Evolutionary conservation across 352 stramenopile species (phyloP).

Genomic region (Pythium guiyangense): DNA sequence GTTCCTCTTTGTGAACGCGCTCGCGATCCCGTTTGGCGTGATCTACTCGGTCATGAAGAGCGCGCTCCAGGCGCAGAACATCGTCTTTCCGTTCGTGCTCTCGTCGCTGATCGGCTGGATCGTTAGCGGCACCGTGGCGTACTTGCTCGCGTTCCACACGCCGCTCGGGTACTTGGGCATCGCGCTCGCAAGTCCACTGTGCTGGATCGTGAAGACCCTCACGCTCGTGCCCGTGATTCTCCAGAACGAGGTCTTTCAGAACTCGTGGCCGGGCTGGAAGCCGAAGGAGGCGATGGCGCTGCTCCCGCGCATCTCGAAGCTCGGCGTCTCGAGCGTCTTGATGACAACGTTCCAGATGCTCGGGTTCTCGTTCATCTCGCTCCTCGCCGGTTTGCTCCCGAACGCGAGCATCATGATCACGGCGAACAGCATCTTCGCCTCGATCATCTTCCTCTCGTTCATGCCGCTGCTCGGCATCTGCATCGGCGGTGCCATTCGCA

Average conservation of each 20-base stretch:
- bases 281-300: slow-evolving; percentile 11
- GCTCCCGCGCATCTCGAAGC: slow-evolving; percentile 8
- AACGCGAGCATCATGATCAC: slow-evolving; percentile 27
- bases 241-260: slow-evolving; percentile 16
- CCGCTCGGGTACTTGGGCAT: slow-evolving; percentile 37
- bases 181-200: slow-evolving; percentile 20
- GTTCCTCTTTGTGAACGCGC: slow-evolving; percentile 16
- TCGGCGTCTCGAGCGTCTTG: slow-evolving; percentile 13
- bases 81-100: too few relatives aligned
- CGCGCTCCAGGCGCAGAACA: slow-evolving; percentile 26
- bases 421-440: slow-evolving; percentile 30
- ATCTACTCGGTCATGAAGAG: slow-evolving; percentile 20
- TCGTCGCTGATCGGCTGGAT: too few relatives aligned
- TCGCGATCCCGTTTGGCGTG: slow-evolving; percentile 23
- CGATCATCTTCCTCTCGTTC: slow-evolving; percentile 22
- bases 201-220: slow-evolving; percentile 21
- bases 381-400: slow-evolving; percentile 23
- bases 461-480: slow-evolving; percentile 25
- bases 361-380: too few relatives aligned
- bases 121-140: too few relatives aligned
- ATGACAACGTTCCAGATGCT: slow-evolving; percentile 18
- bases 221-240: slow-evolving; percentile 18
- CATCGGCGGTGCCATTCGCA: slow-evolving; percentile 27
- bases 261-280: slow-evolving; percentile 20
- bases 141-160: too few relatives aligned